A percentile compares a stretch with the other conserved stretches of the same genome.
phyloP scores from a whole-genome alignment of 805 yeast species.

The Lipomyces sp. region DNA sequence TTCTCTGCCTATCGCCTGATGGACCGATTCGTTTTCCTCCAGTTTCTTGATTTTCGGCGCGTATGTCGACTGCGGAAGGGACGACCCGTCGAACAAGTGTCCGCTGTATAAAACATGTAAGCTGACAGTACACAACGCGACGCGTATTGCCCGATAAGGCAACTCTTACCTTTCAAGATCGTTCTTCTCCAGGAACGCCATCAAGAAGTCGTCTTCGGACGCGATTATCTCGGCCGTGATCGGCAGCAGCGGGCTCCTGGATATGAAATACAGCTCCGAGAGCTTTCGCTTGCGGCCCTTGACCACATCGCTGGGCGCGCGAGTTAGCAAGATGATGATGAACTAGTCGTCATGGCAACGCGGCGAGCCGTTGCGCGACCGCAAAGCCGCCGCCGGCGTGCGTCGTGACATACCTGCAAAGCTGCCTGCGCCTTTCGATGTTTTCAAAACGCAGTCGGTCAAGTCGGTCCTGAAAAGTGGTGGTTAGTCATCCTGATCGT shows the following conservation, averaged over 20 bases:
- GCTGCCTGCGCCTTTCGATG: slow-evolving; percentile 46
- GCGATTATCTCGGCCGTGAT: slow-evolving; percentile 41
- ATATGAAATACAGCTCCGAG: slow-evolving; percentile 58
- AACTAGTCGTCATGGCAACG: not conserved
- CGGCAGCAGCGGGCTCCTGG: slow-evolving; percentile 50
- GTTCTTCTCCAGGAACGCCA: slow-evolving; percentile 50
- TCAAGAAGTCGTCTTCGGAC: slow-evolving; percentile 43
- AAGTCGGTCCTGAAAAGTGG: slow-evolving; percentile 32
- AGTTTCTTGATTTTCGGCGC: too few species aligned
- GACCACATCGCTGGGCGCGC: slow-evolving; percentile 40
- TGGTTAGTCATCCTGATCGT: not conserved
- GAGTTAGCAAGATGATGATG: not conserved
- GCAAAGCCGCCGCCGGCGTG: not conserved
- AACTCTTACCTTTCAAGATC: slow-evolving; percentile 49
- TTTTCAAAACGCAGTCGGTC: slow-evolving; percentile 47
- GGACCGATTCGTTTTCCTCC: too few species aligned
- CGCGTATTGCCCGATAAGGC: not conserved
- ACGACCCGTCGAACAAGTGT: slow-evolving; percentile 34
- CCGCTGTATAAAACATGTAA: slow-evolving; percentile 28
- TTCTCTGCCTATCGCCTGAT: too few species aligned
- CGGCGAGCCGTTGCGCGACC: too few species aligned
- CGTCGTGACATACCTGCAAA: slow-evolving; percentile 38
- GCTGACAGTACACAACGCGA: not conserved
- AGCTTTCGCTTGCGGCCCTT: slow-evolving; percentile 55
- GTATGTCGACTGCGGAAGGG: slow-evolving; percentile 34